A percentile compares a stretch with the other conserved stretches of the same genome.
Evolutionary conservation across 371 early-diverging fungal genomes (phyloP).

Genomic region (Smittium culicis): DNA sequence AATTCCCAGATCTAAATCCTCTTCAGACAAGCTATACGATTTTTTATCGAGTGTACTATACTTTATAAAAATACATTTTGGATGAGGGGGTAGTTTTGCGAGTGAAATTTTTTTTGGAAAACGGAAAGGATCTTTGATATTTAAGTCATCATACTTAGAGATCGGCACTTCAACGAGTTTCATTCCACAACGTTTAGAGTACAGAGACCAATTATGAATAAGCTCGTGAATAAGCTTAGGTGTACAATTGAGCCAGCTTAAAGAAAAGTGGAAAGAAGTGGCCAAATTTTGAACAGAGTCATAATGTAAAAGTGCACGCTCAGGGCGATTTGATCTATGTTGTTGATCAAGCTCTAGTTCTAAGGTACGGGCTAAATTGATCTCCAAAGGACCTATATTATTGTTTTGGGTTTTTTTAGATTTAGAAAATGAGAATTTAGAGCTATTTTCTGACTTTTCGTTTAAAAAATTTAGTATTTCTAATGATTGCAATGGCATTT

Average conservation of each 20-base stretch:
- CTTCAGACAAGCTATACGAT: not conserved
- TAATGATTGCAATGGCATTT: not conserved
- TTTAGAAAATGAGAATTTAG: not conserved
- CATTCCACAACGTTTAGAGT: constrained; percentile 77
- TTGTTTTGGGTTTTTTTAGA: not conserved
- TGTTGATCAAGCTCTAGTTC: constrained; percentile 26
- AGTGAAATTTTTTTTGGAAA: constrained; percentile 37
- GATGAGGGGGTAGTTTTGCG: not conserved
- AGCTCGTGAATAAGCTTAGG: constrained; percentile 79
- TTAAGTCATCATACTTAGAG: constrained; percentile 49
- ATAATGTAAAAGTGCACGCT: constrained; percentile 76
- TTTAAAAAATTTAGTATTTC: not conserved
- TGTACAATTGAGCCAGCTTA: constrained; percentile 93
- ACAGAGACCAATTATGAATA: constrained; percentile 64
- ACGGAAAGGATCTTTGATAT: constrained; percentile 77
- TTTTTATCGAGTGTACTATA: not conserved
- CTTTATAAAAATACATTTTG: constrained; percentile 1
- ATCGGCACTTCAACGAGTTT: constrained; percentile 84
- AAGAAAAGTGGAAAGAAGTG: constrained; percentile 80
- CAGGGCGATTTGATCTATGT: constrained; percentile 38
- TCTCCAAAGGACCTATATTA: not conserved
- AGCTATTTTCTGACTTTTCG: not conserved
- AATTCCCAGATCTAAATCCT: not conserved
- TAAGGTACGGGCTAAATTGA: constrained; percentile 16
- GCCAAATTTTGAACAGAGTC: constrained; percentile 78